Percentiles rank a stretch among this genome's conserved stretches.
phyloP scores from a whole-genome alignment of 352 stramenopile genomes.

The Phytopythium boreale region DNA sequence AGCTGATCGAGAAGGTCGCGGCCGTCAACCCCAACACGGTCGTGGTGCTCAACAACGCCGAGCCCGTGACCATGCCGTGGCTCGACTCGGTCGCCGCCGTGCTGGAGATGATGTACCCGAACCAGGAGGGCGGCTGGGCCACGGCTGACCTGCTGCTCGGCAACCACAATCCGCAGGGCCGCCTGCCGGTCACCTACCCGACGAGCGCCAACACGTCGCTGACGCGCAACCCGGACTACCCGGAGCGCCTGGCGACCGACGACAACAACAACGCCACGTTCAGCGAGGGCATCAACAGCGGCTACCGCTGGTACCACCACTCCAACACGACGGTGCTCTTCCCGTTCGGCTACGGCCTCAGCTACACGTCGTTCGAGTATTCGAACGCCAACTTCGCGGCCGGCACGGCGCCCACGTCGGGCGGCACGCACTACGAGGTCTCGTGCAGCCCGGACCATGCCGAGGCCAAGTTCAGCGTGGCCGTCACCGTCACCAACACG shows the following conservation, averaged over 20 bases:
- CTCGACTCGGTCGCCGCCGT: constrained; percentile 25
- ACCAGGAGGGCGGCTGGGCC: constrained; percentile 31
- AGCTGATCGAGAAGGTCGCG: constrained; percentile 22
- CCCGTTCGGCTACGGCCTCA: constrained; percentile 28
- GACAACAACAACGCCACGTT: constrained; percentile 27
- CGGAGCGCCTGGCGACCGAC: constrained; percentile 18
- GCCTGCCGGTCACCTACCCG: constrained; percentile 25
- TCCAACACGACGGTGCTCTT: constrained; percentile 28
- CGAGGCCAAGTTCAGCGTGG: constrained; percentile 22
- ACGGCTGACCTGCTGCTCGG: constrained; percentile 26
- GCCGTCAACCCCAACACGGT: constrained; percentile 32
- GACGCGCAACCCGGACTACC: constrained; percentile 27
- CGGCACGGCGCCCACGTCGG: constrained; percentile 10
- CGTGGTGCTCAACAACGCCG: constrained; percentile 29
- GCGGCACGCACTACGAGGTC: constrained; percentile 22
- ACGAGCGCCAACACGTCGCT: constrained; percentile 21
- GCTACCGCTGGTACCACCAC: constrained; percentile 31
- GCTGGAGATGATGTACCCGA: constrained; percentile 31
- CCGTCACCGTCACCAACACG: constrained; percentile 22
- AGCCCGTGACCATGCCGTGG: constrained; percentile 29
- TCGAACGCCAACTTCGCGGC: constrained; percentile 23
- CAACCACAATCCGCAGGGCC: constrained; percentile 26
- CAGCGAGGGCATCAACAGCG: constrained; percentile 28
- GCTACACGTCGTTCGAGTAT: constrained; percentile 34
- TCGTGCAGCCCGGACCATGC: constrained; percentile 19